phyloP scores from a whole-genome alignment of 768 basidiomycete species.

The Tricholoma hemisulphureum region DNA sequence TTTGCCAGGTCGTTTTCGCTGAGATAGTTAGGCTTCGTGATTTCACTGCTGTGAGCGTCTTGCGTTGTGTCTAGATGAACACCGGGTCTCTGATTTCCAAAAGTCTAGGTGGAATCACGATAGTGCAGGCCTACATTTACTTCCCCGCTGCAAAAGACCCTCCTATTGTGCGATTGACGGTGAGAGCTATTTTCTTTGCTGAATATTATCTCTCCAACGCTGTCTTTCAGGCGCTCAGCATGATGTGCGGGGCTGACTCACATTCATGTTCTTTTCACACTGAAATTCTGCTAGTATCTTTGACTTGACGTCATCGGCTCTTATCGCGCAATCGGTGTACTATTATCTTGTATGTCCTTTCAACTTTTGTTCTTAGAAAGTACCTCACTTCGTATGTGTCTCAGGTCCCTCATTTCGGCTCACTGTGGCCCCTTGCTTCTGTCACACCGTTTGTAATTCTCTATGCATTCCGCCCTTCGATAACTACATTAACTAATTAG shows the following conservation, averaged over 20 bases:
- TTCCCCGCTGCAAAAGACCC: slow-evolving; percentile 32
- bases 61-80: background rate
- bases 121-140: slow-evolving; percentile 42
- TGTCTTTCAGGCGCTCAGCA: slow-evolving; percentile 19
- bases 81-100: background rate
- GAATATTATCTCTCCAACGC: background rate
- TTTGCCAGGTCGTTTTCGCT: background rate
- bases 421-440: slow-evolving; percentile 33
- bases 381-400: slow-evolving; percentile 7
- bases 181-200: slow-evolving; percentile 13
- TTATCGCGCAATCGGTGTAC: slow-evolving; percentile 44
- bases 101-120: slow-evolving; percentile 40
- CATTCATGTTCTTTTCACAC: background rate
- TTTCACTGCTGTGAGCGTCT: slow-evolving; percentile 25
- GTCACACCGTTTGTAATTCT: slow-evolving; percentile 37
- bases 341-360: slow-evolving; percentile 38
- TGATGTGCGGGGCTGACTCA: slow-evolving; percentile 23
- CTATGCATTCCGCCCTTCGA: background rate
- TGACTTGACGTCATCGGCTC: slow-evolving; percentile 37
- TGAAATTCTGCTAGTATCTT: slow-evolving; percentile 22
- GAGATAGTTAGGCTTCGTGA: slow-evolving; percentile 23
- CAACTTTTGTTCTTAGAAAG: background rate
- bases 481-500: slow-evolving; percentile 15
- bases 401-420: slow-evolving; percentile 46
- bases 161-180: slow-evolving; percentile 27